Evolutionary conservation across 2,329 filamentous ascomycete species (phyloP).

Genomic region (Cercospora sojina): DNA sequence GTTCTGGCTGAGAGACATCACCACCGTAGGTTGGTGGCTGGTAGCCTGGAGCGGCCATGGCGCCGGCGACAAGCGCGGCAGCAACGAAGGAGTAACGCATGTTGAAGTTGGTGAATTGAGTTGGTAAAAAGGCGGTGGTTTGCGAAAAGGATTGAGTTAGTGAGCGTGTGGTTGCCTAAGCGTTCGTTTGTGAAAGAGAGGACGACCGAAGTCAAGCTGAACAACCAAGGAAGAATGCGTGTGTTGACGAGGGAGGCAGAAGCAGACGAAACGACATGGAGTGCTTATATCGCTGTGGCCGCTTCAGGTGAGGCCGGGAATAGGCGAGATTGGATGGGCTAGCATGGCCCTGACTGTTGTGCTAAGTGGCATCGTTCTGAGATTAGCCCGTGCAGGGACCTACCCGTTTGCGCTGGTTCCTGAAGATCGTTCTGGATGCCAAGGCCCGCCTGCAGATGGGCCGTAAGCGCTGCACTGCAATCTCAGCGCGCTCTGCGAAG

Average conservation of each 20-base stretch:
- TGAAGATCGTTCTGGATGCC: conserved; percentile 9
- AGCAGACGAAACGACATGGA: conserved; percentile 20
- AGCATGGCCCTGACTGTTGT: conserved; percentile 17
- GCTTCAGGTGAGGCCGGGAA: conserved; percentile 21
- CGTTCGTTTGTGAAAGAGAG: conserved; percentile 22
- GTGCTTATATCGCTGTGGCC: conserved; percentile 20
- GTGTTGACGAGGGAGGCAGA: conserved; percentile 15
- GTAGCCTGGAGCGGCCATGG: conserved; percentile 20
- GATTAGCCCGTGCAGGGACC: conserved; percentile 20
- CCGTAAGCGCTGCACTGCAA: not conserved
- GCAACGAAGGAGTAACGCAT: conserved; percentile 30
- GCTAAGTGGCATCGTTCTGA: conserved; percentile 22
- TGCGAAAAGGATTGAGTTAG: conserved; percentile 14
- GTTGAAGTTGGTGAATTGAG: conserved; percentile 13
- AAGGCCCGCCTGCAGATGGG: not conserved
- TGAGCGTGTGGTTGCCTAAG: conserved; percentile 21
- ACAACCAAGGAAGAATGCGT: conserved; percentile 17
- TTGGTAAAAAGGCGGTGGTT: conserved; percentile 9
- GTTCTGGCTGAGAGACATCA: not conserved
- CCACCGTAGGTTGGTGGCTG: conserved; percentile 17
- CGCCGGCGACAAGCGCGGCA: conserved; percentile 26
- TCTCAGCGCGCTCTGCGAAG: not conserved
- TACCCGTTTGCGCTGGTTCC: conserved; percentile 15
- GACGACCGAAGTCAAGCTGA: conserved; percentile 30
- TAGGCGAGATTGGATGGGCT: conserved; percentile 26